Evolutionary conservation across 148 eudicot species (phyloP).

Genomic region (Vaccinium corymbosum): DNA sequence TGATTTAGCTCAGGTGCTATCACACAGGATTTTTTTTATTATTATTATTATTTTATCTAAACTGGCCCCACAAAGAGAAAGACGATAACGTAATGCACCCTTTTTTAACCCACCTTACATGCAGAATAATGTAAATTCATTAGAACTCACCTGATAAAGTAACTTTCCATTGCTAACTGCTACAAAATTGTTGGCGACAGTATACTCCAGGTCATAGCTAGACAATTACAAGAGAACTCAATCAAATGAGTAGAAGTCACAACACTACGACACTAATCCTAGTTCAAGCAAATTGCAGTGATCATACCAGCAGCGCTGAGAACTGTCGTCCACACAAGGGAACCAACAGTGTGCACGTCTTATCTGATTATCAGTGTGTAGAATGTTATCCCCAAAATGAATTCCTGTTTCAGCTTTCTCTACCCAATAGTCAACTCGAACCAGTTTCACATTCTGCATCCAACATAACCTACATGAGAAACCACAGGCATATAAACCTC

Average conservation of each 20-base stretch:
- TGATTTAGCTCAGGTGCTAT: not conserved
- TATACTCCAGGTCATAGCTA: conserved; percentile 94
- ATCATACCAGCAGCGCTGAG: conserved; percentile 86
- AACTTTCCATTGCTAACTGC: conserved; percentile 89
- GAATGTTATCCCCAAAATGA: conserved; percentile 65
- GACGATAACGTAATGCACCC: not conserved
- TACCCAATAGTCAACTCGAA: conserved; percentile 95
- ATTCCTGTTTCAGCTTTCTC: conserved; percentile 96
- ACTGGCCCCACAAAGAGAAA: not conserved
- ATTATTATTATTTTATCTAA: not conserved
- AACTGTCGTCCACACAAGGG: conserved; percentile 89
- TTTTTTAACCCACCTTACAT: not conserved
- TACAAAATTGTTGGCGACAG: conserved; percentile 80
- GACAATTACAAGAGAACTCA: conserved; percentile 14
- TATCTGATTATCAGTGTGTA: conserved; percentile 90
- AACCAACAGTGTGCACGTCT: conserved; percentile 99
- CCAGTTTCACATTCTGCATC: conserved; percentile 86
- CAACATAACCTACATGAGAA: conserved; percentile 86
- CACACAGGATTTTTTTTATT: not conserved
- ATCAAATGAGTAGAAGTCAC: conserved; percentile 10
- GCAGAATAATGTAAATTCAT: not conserved
- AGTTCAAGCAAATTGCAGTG: conserved; percentile 14
- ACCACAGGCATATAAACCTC: conserved; percentile 41
- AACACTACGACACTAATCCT: conserved; percentile 2
- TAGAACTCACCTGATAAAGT: conserved; percentile 75